Conservation (phyloP, 352 stramenopile genomes). For the Blastocystis sp. region DNA sequence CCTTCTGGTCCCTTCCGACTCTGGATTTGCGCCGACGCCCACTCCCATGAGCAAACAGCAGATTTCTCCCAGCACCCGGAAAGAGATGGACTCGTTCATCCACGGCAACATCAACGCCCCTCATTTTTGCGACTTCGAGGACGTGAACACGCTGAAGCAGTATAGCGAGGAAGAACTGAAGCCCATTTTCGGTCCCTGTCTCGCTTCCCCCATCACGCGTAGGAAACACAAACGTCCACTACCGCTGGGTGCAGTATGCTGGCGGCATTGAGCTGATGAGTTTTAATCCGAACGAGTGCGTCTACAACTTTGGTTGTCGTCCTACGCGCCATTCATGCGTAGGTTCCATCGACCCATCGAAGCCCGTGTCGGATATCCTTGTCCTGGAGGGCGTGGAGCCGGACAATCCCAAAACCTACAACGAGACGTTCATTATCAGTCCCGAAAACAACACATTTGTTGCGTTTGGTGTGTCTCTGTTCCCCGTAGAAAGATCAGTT, state of each 20-base stretch:
- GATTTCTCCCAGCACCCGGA: not conserved
- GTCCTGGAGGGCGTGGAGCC: conserved; percentile 21
- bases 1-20: not conserved
- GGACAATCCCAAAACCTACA: conserved; percentile 5
- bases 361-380: conserved; percentile 44
- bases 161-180: conserved; percentile 39
- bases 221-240: conserved; percentile 48
- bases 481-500: not conserved
- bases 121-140: conserved; percentile 1
- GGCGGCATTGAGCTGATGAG: conserved; percentile 57
- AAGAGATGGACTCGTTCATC: conserved; percentile 19
- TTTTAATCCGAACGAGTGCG: conserved; percentile 26
- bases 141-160: conserved; percentile 1
- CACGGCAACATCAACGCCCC: not conserved
- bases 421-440: conserved; percentile 33
- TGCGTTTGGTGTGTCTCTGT: not conserved
- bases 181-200: conserved; percentile 12
- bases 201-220: not conserved
- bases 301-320: conserved; percentile 51
- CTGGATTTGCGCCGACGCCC: not conserved
- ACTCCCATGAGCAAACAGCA: not conserved
- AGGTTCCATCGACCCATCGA: conserved; percentile 62
- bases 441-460: conserved; percentile 62
- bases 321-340: not conserved
- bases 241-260: conserved; percentile 57